These are phyloP conservation scores for Suhomyces sp. DNA, from an alignment of 805 yeast species.

Conservation along the genomic window DNA sequence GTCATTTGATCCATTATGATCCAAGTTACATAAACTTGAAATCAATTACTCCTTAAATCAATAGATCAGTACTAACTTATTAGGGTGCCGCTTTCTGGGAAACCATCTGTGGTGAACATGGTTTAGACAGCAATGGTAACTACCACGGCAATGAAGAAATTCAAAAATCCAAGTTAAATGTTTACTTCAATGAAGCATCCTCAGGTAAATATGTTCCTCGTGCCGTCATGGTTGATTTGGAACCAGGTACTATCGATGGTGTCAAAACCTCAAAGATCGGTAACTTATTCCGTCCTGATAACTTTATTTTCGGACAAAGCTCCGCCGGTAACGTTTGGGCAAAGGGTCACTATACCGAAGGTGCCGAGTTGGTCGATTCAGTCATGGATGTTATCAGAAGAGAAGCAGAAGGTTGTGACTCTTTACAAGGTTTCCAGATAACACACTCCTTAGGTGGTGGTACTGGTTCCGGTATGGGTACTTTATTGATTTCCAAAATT, in stretches of 20 bases:
- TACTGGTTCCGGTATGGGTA: constrained; percentile 97
- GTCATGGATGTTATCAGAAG: constrained; percentile 88
- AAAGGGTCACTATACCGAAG: constrained; percentile 94
- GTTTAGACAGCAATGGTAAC: constrained; percentile 70
- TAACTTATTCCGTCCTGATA: constrained; percentile 87
- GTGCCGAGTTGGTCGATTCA: constrained; percentile 88
- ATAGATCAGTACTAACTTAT: constrained; percentile 17
- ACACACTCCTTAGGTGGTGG: constrained; percentile 65
- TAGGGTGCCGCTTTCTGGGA: constrained; percentile 94
- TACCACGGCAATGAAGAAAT: constrained; percentile 50
- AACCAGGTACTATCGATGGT: constrained; percentile 89
- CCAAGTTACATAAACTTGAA: too few species aligned
- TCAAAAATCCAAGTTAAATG: constrained; percentile 60
- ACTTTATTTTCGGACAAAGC: constrained; percentile 82
- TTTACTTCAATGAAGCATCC: constrained; percentile 83
- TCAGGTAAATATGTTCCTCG: constrained; percentile 91
- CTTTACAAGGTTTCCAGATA: constrained; percentile 92
- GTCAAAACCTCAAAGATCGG: constrained; percentile 81
- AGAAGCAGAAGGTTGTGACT: constrained; percentile 91
- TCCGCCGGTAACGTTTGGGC: constrained; percentile 98
- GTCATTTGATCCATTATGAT: background rate
- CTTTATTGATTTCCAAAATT: constrained; percentile 76
- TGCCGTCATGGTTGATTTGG: constrained; percentile 87
- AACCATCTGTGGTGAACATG: constrained; percentile 86
- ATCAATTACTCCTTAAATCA: background rate